Percentiles rank a stretch among this genome's conserved stretches.
Conservation (phyloP, 805 yeast genomes). For the Ascoidea rubescens region DNA sequence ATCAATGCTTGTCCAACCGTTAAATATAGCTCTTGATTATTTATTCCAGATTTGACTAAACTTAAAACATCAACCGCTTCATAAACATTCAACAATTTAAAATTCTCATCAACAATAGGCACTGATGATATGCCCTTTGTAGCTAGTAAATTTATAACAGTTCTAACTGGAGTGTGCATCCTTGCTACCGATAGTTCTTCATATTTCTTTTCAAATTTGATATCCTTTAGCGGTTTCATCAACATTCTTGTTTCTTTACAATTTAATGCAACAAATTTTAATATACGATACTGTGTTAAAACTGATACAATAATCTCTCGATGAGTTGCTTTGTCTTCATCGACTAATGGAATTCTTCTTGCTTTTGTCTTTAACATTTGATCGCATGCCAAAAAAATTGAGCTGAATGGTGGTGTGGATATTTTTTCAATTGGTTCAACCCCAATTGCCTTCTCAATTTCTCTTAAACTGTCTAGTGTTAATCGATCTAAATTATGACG, state of each 20-base stretch:
- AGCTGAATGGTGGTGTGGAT: conserved; percentile 81
- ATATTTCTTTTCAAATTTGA: conserved; percentile 33
- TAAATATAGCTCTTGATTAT: conserved; percentile 65
- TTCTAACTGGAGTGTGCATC: conserved; percentile 86
- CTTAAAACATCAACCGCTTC: conserved; percentile 94
- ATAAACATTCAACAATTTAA: conserved; percentile 70
- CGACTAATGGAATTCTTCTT: conserved; percentile 87
- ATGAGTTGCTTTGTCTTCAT: conserved; percentile 82
- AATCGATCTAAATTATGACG: conserved; percentile 55
- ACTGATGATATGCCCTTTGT: conserved; percentile 77
- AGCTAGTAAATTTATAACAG: conserved; percentile 74
- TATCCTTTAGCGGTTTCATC: conserved; percentile 56
- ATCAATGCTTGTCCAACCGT: conserved; percentile 93
- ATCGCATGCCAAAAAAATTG: conserved; percentile 84
- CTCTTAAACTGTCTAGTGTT: conserved; percentile 73
- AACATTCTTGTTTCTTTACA: conserved; percentile 88
- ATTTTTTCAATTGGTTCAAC: conserved; percentile 76
- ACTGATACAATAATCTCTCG: conserved; percentile 93
- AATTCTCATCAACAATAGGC: conserved; percentile 75
- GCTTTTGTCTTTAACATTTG: conserved; percentile 83
- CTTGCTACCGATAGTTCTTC: conserved; percentile 59
- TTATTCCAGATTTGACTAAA: conserved; percentile 85
- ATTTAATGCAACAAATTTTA: conserved; percentile 89
- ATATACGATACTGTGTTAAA: conserved; percentile 87
- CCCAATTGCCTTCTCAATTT: conserved; percentile 78